Percentiles rank a stretch among this genome's conserved stretches.
phyloP scores from a whole-genome alignment of 495 filamentous ascomycete genomes.

The Ramalina intermedia region DNA sequence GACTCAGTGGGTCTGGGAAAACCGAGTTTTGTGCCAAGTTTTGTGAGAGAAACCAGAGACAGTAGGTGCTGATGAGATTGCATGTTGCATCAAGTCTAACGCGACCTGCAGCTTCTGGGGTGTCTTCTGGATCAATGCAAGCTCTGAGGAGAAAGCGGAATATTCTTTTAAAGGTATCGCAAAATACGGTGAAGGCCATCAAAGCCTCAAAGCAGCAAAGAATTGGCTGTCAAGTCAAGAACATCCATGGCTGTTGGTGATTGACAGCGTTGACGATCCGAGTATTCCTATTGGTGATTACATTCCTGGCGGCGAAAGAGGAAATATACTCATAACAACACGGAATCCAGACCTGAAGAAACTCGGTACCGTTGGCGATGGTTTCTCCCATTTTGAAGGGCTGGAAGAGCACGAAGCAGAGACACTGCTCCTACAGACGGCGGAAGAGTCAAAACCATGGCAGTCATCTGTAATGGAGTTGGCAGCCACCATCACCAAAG shows the following conservation, averaged over 20 bases:
- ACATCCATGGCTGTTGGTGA: constrained; percentile 10
- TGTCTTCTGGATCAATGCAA: constrained; percentile 21
- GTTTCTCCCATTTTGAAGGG: constrained; percentile 18
- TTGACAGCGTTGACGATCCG: constrained; percentile 24
- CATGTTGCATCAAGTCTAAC: constrained; percentile 12
- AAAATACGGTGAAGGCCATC: constrained; percentile 16
- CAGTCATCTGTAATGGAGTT: not conserved
- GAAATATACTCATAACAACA: constrained; percentile 28
- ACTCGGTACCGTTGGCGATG: constrained; percentile 21
- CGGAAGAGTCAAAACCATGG: constrained; percentile 11
- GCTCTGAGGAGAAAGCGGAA: constrained; percentile 13
- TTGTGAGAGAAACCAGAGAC: constrained; percentile 17
- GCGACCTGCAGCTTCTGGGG: constrained; percentile 18
- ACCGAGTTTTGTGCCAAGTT: constrained; percentile 26
- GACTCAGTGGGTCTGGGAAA: constrained; percentile 25
- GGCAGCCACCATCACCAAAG: constrained; percentile 14
- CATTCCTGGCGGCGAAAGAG: constrained; percentile 24
- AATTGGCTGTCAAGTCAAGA: constrained; percentile 14
- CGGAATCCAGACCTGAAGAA: constrained; percentile 19
- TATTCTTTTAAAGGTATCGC: constrained; percentile 18
- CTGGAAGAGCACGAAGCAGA: constrained; percentile 19
- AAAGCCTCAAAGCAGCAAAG: constrained; percentile 8
- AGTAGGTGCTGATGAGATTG: constrained; percentile 4
- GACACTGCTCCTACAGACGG: constrained; percentile 21
- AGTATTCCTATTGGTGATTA: constrained; percentile 16